Percentiles rank a stretch among this genome's conserved stretches.
Evolutionary conservation across 2,329 filamentous ascomycete species (phyloP).

Genomic region (Sarocladium kiliense): DNA sequence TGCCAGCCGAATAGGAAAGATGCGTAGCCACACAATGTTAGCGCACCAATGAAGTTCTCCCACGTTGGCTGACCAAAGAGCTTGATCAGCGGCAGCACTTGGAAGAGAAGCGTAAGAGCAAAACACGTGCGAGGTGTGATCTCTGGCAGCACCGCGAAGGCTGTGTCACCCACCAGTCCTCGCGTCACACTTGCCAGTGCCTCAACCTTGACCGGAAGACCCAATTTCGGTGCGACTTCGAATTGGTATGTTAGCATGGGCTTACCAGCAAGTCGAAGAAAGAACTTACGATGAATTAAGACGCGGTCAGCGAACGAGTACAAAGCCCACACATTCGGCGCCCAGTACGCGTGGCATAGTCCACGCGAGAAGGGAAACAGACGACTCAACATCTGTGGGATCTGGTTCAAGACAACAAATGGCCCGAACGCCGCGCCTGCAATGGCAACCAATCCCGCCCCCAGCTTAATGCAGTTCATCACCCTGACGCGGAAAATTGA

Average conservation of each 20-base stretch:
- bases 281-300: slow-evolving; percentile 69
- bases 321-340: slow-evolving; percentile 92
- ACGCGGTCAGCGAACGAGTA: slow-evolving; percentile 88
- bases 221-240: slow-evolving; percentile 74
- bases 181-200: slow-evolving; percentile 87
- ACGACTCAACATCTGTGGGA: slow-evolving; percentile 75
- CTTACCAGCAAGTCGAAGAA: not conserved
- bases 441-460: slow-evolving; percentile 62
- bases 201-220: slow-evolving; percentile 64
- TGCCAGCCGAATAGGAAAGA: slow-evolving; percentile 99
- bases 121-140: slow-evolving; percentile 79
- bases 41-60: slow-evolving; percentile 82
- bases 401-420: slow-evolving; percentile 75
- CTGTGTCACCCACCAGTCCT: slow-evolving; percentile 86
- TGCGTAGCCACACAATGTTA: slow-evolving; percentile 90
- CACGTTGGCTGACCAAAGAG: slow-evolving; percentile 74
- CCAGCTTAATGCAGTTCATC: slow-evolving; percentile 78
- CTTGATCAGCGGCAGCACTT: slow-evolving; percentile 73
- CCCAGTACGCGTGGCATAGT: slow-evolving; percentile 97
- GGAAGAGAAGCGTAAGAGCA: slow-evolving; percentile 73
- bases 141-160: slow-evolving; percentile 89
- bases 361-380: slow-evolving; percentile 93
- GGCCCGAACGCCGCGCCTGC: slow-evolving; percentile 84
- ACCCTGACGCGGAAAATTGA: slow-evolving; percentile 73
- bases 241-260: slow-evolving; percentile 8